Percentiles rank a stretch among this genome's conserved stretches.
Evolutionary conservation across 2,329 filamentous ascomycete species (phyloP).

Genomic region (Alternaria angustiovoidea): DNA sequence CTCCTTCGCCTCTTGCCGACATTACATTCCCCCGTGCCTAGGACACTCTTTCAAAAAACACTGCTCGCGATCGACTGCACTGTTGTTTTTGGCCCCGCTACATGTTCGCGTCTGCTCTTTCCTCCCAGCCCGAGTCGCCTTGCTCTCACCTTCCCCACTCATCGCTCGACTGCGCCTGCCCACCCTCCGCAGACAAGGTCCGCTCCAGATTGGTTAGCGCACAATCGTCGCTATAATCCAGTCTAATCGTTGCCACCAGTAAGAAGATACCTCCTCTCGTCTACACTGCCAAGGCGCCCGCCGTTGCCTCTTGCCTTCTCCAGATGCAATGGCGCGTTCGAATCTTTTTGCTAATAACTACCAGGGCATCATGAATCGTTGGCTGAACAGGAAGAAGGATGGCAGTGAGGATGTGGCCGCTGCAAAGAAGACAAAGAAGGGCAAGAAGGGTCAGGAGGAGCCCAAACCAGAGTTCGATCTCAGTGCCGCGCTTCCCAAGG

Average conservation of each 20-base stretch:
- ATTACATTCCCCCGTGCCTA: slow-evolving; percentile 7
- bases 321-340: slow-evolving; percentile 6
- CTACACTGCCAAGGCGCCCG: background rate
- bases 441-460: slow-evolving; percentile 62
- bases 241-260: slow-evolving; percentile 19
- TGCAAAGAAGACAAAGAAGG: slow-evolving; percentile 54
- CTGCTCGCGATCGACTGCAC: background rate
- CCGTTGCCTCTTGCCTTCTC: slow-evolving; percentile 9
- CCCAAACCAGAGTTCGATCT: slow-evolving; percentile 76
- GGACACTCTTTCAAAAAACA: background rate
- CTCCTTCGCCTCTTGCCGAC: background rate
- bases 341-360: slow-evolving; percentile 25
- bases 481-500: slow-evolving; percentile 75
- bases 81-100: slow-evolving; percentile 26
- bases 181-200: background rate
- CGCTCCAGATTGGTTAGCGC: slow-evolving; percentile 6
- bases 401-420: slow-evolving; percentile 43
- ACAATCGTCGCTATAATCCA: slow-evolving; percentile 1
- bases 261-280: slow-evolving; percentile 16
- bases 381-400: slow-evolving; percentile 74
- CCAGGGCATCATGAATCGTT: slow-evolving; percentile 73
- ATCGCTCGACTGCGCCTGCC: slow-evolving; percentile 18
- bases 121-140: slow-evolving; percentile 16
- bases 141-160: slow-evolving; percentile 9
- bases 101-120: slow-evolving; percentile 37